phyloP scores from a whole-genome alignment of 2,329 filamentous ascomycete genomes.

The Metarhizium humberi region DNA sequence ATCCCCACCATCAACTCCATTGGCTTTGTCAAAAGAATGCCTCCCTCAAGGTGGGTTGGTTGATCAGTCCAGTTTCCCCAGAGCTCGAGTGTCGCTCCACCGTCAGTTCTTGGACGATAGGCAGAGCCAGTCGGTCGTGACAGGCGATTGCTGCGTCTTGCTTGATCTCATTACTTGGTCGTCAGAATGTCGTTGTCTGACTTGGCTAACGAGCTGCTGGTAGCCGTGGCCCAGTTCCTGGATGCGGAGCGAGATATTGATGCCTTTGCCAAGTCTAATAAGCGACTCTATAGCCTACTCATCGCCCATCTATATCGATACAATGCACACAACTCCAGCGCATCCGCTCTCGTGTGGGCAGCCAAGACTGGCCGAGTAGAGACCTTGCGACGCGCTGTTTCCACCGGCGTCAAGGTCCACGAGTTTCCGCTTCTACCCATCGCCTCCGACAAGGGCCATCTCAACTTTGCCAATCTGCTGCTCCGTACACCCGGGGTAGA shows the following conservation, averaged over 20 bases:
- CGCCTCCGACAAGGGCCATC: conserved; percentile 2
- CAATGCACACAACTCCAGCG: neutral
- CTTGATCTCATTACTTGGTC: neutral
- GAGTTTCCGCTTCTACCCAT: conserved; percentile 3
- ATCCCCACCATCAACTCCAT: neutral
- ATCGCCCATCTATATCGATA: conserved; percentile 3
- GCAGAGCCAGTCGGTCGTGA: neutral
- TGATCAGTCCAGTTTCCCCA: neutral
- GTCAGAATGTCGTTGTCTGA: conserved; percentile 4
- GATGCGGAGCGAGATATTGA: conserved; percentile 2
- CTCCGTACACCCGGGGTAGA: conserved; percentile 3
- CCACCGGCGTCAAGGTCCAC: neutral
- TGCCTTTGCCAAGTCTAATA: conserved; percentile 1
- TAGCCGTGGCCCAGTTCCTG: conserved; percentile 1
- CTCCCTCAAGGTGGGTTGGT: neutral
- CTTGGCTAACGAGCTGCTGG: conserved; percentile 7
- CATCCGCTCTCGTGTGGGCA: conserved; percentile 5
- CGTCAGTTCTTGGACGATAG: neutral
- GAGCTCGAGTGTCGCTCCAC: neutral
- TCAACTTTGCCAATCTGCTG: conserved; percentile 1
- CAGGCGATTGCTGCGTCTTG: neutral
- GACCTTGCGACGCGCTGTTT: conserved; percentile 3
- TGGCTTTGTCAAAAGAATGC: neutral
- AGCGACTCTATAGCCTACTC: conserved; percentile 3
- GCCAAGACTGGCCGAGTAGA: conserved; percentile 2